These are phyloP conservation scores for Boletellus emodensis DNA, from an alignment of 768 basidiomycete species.

Conservation along the genomic window DNA sequence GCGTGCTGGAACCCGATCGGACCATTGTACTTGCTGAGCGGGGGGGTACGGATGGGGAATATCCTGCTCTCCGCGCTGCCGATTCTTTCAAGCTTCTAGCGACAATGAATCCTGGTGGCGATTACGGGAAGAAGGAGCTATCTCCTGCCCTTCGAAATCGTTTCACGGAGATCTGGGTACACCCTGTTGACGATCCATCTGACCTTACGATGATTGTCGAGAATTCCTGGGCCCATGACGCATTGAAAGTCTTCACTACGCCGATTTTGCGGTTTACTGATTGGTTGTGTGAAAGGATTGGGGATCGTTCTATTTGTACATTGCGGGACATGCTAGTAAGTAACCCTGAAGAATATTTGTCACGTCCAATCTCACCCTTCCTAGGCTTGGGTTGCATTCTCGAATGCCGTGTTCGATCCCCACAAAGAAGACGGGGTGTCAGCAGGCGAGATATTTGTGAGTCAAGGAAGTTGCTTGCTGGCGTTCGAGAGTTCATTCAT, in stretches of 20 bases:
- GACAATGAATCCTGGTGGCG: constrained; percentile 99
- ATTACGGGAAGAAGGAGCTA: constrained; percentile 98
- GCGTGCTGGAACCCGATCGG: constrained; percentile 89
- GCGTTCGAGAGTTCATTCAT: constrained; percentile 10
- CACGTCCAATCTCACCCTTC: constrained; percentile 3
- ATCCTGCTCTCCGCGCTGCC: constrained; percentile 62
- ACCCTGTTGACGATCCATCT: constrained; percentile 62
- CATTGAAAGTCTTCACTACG: constrained; percentile 52
- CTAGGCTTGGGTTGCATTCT: constrained; percentile 92
- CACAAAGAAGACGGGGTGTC: constrained; percentile 33
- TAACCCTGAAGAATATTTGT: constrained; percentile 1
- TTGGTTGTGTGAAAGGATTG: constrained; percentile 67
- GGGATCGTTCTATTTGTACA: constrained; percentile 64
- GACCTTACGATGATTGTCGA: constrained; percentile 80
- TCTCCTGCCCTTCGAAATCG: constrained; percentile 95
- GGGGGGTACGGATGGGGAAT: constrained; percentile 69
- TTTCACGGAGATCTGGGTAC: constrained; percentile 99
- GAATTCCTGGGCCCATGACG: constrained; percentile 58
- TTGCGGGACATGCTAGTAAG: constrained; percentile 86
- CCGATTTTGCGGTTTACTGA: constrained; percentile 72
- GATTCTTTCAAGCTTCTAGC: constrained; percentile 83
- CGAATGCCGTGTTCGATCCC: constrained; percentile 52
- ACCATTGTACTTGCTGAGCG: constrained; percentile 90
- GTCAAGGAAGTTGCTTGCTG: constrained; percentile 17
- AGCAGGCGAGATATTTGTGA: constrained; percentile 63